Conservation (phyloP, 1,284 basidiomycete genomes). For the Paramarasmius palmivorus region DNA sequence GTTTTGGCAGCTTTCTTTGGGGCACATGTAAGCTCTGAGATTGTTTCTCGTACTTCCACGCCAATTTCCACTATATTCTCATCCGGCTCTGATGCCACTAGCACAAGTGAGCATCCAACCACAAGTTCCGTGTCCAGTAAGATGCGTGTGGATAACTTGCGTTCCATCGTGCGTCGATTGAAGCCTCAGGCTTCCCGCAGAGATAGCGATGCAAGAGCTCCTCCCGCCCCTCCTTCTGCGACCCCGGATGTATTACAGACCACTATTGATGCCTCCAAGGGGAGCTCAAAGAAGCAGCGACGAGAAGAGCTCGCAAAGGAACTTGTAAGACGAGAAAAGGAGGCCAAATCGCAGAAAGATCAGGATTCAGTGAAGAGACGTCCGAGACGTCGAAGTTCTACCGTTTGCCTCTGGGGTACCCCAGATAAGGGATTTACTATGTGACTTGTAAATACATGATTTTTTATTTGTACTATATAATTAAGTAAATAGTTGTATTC, state of each 20-base stretch:
- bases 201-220: background rate
- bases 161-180: background rate
- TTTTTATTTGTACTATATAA: too few species aligned
- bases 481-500: too few species aligned
- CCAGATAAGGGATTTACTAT: background rate
- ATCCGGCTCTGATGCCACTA: background rate
- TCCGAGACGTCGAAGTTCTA: background rate
- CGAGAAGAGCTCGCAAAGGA: slow-evolving; percentile 10
- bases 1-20: too few species aligned
- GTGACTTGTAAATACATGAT: too few species aligned
- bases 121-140: background rate
- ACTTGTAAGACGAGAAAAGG: background rate
- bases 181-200: background rate
- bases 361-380: background rate
- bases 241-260: too few species aligned
- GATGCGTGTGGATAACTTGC: background rate
- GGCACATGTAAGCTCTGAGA: too few species aligned
- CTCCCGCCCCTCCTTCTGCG: background rate
- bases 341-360: background rate
- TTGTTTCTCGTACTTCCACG: background rate
- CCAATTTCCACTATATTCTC: background rate
- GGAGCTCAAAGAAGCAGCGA: background rate
- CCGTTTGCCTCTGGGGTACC: background rate
- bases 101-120: background rate
- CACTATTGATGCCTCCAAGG: background rate